Conservation (phyloP, 1,284 basidiomycete species). For the Ganoderma meredithae region DNA sequence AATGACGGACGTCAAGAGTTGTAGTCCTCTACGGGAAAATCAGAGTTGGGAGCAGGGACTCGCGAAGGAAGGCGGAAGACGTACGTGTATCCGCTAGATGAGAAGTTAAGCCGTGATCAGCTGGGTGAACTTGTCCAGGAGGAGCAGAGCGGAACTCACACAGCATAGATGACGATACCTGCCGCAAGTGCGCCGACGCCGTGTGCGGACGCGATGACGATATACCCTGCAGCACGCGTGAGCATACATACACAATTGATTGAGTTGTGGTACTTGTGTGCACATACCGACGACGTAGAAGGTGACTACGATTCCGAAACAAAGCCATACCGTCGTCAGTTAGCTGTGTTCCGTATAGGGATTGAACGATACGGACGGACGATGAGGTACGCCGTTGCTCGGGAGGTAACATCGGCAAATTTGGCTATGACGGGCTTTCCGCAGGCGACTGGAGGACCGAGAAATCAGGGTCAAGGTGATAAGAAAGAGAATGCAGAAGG, state of each 20-base stretch:
- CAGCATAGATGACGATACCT: constrained; percentile 57
- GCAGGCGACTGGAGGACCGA: constrained; percentile 52
- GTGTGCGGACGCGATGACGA: constrained; percentile 71
- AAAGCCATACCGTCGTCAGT: neutral
- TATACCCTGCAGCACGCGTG: constrained; percentile 53
- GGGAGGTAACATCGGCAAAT: constrained; percentile 72
- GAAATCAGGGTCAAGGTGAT: constrained; percentile 46
- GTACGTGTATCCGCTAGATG: constrained; percentile 59
- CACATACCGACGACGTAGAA: constrained; percentile 61
- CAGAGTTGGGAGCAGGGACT: neutral
- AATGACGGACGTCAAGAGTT: constrained; percentile 78
- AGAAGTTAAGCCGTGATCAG: neutral
- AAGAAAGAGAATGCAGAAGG: constrained; percentile 48
- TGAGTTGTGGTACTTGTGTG: neutral
- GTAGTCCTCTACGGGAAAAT: constrained; percentile 55
- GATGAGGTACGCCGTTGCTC: constrained; percentile 65
- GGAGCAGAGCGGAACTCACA: constrained; percentile 45
- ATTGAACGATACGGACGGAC: constrained; percentile 60
- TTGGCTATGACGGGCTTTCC: constrained; percentile 87
- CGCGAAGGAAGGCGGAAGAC: constrained; percentile 26
- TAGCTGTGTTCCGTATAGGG: constrained; percentile 10
- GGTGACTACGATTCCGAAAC: constrained; percentile 48
- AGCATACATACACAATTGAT: neutral
- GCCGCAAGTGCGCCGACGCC: constrained; percentile 52
- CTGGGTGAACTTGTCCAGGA: no score